These are phyloP conservation scores for Penicillium lagena DNA, from an alignment of 495 filamentous ascomycete species.

Conservation along the genomic window DNA sequence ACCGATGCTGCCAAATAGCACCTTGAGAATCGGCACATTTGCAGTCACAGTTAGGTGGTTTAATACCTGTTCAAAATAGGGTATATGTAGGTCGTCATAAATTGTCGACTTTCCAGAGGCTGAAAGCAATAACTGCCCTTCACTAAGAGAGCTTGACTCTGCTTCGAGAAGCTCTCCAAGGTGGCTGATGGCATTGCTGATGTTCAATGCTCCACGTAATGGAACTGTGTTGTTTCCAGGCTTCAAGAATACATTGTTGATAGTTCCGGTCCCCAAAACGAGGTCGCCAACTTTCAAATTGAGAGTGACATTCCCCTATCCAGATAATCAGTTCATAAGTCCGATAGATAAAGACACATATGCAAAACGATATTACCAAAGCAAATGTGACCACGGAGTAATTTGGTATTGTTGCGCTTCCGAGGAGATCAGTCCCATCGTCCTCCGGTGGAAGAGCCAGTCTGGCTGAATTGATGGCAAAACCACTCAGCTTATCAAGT, in stretches of 20 bases:
- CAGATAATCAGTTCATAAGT: too few relatives aligned
- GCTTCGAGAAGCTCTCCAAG: constrained; percentile 26
- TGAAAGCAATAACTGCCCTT: constrained; percentile 32
- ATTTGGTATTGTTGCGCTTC: constrained; percentile 35
- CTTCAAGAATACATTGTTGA: constrained; percentile 32
- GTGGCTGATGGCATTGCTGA: constrained; percentile 22
- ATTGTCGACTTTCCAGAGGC: constrained; percentile 36
- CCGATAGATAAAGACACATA: background rate
- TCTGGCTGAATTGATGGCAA: constrained; percentile 31
- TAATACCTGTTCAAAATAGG: constrained; percentile 35
- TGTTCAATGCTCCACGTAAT: constrained; percentile 24
- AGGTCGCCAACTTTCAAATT: constrained; percentile 33
- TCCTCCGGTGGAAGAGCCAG: constrained; percentile 29
- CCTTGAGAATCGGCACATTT: constrained; percentile 25
- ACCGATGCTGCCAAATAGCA: constrained; percentile 21
- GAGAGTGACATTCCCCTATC: constrained; percentile 37
- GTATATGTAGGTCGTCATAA: constrained; percentile 35
- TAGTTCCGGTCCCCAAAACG: constrained; percentile 29
- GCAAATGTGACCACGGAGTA: constrained; percentile 39
- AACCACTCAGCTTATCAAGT: constrained; percentile 35
- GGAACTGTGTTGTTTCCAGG: constrained; percentile 40
- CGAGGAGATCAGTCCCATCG: constrained; percentile 27
- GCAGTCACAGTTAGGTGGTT: constrained; percentile 34
- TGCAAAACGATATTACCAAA: constrained; percentile 14
- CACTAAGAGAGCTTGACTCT: constrained; percentile 21